Base-by-base conservation (phyloP, 1,284 basidiomycete genomes). In the Salmacisia buchloeana region DNA sequence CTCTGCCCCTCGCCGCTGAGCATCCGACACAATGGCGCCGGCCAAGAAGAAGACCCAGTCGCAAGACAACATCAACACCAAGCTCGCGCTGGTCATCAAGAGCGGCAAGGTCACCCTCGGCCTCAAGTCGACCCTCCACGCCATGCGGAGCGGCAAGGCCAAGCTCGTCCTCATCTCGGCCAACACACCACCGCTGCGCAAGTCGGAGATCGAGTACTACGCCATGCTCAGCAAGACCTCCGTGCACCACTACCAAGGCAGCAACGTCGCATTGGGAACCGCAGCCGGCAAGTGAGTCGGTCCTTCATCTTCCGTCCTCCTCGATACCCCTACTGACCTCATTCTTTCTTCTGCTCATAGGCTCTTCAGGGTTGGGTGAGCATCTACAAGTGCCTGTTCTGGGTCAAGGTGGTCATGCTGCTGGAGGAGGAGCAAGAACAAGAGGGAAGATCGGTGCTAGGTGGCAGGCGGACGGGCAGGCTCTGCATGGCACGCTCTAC, bases 201-300 rank as follows among this genome's bases (percentile, higher is more conserved):
- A 97, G 83, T 97, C 94, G 65, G 96, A 99, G 86, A 86, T 99
- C 70, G 96, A 99, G 86, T 99, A 98, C 86, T 98, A 98, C 83
- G 96, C 96, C 84, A 98, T 98, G 94, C 86, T 98, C 77, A 84
- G 74, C 67, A 97, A 97, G 86, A 97, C 94, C 66, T 87, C 88
- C 68, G 93, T 97, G 60, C 94, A 97, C 85, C 94, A 97, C 85
- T 97, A 74, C 75, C 76, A 89, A 76, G 94, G 94, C 76, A 92
- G 92, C 74, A 98, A 99, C 82, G 73, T 92, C 94, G 91, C 94
- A 66, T 89, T 99, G 73, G 96, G 96, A 71, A 99, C 96, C 69
- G 96, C 96, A 82, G 93, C 96, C 71, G 96, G 96, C 83, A 96
- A 94, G 56, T 41, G 34, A 38, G 34, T 58, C 18, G 18, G 12